These are phyloP conservation scores for Backusella luteola DNA, from an alignment of 192 early-diverging fungal species.

Conservation along the genomic window DNA sequence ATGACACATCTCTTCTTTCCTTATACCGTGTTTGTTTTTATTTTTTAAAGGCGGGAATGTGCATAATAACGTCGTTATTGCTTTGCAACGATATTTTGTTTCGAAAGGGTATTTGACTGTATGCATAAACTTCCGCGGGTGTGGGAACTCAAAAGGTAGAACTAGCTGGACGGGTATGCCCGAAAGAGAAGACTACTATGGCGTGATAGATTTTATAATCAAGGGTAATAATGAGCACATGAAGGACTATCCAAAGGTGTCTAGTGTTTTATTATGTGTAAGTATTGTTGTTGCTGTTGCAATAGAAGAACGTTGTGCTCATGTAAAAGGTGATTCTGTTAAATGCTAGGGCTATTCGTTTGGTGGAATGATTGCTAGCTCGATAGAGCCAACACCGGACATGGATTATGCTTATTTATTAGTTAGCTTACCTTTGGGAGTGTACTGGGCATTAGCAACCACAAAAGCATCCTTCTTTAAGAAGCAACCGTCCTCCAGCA, in stretches of 20 bases:
- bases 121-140: constrained; percentile 23
- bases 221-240: background rate
- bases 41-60: constrained; percentile 21
- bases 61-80: constrained; percentile 23
- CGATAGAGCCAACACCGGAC: background rate
- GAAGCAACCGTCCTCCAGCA: background rate
- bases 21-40: background rate
- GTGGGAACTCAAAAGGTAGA: constrained; percentile 20
- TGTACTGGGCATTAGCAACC: constrained; percentile 21
- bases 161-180: constrained; percentile 32
- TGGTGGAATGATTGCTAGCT: constrained; percentile 26
- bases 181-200: constrained; percentile 22
- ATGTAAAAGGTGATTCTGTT: background rate
- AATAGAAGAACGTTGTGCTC: background rate
- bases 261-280: constrained; percentile 21
- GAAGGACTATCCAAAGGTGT: constrained; percentile 3
- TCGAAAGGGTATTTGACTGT: constrained; percentile 10
- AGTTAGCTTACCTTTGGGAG: constrained; percentile 23
- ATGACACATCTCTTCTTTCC: background rate
- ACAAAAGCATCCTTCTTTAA: constrained; percentile 13
- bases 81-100: constrained; percentile 17
- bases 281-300: background rate
- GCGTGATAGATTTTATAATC: constrained; percentile 11
- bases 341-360: constrained; percentile 25
- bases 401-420: constrained; percentile 19